phyloP scores from a whole-genome alignment of 1,284 basidiomycete genomes.

The Cystobasidium slooffiae region DNA sequence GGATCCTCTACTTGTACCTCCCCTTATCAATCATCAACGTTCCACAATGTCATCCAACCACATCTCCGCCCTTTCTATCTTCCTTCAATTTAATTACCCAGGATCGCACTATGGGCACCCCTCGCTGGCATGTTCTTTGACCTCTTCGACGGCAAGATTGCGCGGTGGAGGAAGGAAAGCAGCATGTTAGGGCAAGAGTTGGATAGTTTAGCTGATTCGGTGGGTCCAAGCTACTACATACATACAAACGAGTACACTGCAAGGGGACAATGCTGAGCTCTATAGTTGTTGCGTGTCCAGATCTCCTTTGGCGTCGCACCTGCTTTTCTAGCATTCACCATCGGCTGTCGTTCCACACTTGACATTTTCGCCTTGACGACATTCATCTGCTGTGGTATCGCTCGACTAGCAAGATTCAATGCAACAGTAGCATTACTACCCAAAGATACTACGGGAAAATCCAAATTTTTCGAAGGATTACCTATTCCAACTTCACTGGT shows the following conservation, averaged over 20 bases:
- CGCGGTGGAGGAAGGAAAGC: conserved; percentile 91
- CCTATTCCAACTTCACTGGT: conserved; percentile 90
- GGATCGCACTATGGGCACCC: conserved; percentile 80
- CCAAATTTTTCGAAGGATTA: conserved; percentile 91
- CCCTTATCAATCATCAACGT: no score
- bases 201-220: conserved; percentile 93
- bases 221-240: conserved; percentile 58
- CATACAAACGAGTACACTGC: not conserved
- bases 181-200: conserved; percentile 98
- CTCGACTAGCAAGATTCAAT: conserved; percentile 95
- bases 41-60: not conserved
- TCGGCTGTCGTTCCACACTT: conserved; percentile 86
- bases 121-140: conserved; percentile 97
- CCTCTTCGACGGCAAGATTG: conserved; percentile 96
- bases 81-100: conserved; percentile 44
- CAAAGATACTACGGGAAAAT: conserved; percentile 83
- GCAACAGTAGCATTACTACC: conserved; percentile 95
- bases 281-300: conserved; percentile 59
- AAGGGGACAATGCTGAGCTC: no score
- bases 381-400: conserved; percentile 95
- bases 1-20: no score
- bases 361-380: conserved; percentile 84
- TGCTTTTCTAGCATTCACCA: conserved; percentile 86
- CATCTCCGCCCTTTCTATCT: conserved; percentile 40
- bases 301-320: conserved; percentile 98